Conservation (phyloP, 2,329 filamentous ascomycete species). For the Botrytis paeoniae region DNA sequence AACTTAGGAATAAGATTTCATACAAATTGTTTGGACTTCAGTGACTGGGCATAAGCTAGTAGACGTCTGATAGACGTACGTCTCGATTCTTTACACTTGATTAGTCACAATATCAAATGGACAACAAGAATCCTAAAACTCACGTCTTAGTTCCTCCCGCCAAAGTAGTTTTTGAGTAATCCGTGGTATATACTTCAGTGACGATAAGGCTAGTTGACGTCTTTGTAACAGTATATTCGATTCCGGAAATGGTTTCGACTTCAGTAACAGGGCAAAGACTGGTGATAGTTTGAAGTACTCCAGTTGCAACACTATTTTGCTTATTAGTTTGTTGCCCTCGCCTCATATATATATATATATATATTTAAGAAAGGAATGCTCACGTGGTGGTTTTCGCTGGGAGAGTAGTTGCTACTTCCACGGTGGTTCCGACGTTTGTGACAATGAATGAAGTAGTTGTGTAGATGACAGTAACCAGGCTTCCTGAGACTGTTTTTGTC, state of each 20-base stretch:
- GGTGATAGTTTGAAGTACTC: conserved; percentile 39
- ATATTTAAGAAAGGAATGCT: background rate
- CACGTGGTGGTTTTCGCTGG: conserved; percentile 24
- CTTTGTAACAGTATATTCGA: conserved; percentile 38
- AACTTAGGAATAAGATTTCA: conserved; percentile 36
- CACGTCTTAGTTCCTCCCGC: conserved; percentile 1
- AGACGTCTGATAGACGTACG: conserved; percentile 33
- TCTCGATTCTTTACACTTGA: conserved; percentile 33
- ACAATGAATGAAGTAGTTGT: conserved; percentile 16
- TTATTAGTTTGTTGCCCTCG: background rate
- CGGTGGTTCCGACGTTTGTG: conserved; percentile 12
- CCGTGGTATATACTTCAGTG: conserved; percentile 26
- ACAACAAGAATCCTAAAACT: background rate
- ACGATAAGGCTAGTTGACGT: conserved; percentile 28
- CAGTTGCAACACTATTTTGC: conserved; percentile 12
- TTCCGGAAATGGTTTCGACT: conserved; percentile 46
- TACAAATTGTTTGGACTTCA: conserved; percentile 46
- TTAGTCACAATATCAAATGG: background rate
- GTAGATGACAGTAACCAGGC: conserved; percentile 1
- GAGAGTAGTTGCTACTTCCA: conserved; percentile 14
- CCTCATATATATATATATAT: background rate
- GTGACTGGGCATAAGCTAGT: conserved; percentile 48
- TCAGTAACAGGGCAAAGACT: conserved; percentile 47
- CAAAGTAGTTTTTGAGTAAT: conserved; percentile 4
- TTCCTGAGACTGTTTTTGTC: conserved; percentile 5